Base-by-base conservation (phyloP, 2,329 filamentous ascomycete genomes). In the Colletotrichum neosansevieriae region DNA sequence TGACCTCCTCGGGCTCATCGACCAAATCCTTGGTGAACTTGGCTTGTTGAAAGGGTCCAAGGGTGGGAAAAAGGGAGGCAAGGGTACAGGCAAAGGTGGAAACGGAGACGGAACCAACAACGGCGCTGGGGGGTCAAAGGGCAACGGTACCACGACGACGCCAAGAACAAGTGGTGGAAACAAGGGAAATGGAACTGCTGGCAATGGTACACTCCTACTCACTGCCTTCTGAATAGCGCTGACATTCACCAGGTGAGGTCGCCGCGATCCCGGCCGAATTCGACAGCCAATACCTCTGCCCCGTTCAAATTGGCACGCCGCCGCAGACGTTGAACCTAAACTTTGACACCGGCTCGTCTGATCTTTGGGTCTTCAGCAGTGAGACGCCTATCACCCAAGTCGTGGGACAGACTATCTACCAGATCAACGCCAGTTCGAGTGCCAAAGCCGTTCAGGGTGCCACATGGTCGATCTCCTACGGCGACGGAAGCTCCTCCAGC, bases 261-360 rank as follows among this genome's bases (percentile, higher is more conserved):
- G 65, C 77, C 24, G 79, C 82, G 17, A 82, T 79, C 17, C 85
- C 86, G 0, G 77, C 83, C 68, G 72, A 78, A n/a, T 77, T 80
- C 58, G 86, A 88, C 71, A 74, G 76, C 21, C 82, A 85, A 71
- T 88, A 88, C 69, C 78, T 88, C 50, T 83, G 82, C 36, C 87
- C 89, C 1, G 89, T 92, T 62, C 85, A 82, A 21, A 82, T 92
- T 73, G 90, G 89, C 64, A 82, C 72, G 2, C 79, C 78, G 38
- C 74, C 78, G 10, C 79, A 82, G 72, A 79, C 76, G 1, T 69
- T 82, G 38, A 76, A 79, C 34, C 72, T 83, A 32, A 76, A 80
- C 70, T 80, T 83, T 29, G 81, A 83, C 69, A 83, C 80, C 0
- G 81, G 80, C 2, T 82, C 81, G 5, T 78, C 79, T n/a, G 81